Conservation (phyloP, 768 basidiomycete species). For the Pleurotus citrinopileatus region DNA sequence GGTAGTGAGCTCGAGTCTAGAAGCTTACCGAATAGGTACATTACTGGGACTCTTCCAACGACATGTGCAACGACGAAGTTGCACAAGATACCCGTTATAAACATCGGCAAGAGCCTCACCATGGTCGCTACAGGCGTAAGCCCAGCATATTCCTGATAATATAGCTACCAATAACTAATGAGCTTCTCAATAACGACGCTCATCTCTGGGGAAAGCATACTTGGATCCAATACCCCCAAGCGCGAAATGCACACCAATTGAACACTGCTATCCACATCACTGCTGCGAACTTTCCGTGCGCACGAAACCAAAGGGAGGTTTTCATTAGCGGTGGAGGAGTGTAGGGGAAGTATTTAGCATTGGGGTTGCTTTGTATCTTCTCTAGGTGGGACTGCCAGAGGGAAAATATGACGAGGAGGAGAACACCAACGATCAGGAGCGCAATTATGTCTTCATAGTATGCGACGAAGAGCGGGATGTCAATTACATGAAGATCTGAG, state of each 20-base stretch:
- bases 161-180: too few species aligned
- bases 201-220: conserved; percentile 11
- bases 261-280: conserved; percentile 63
- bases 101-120: conserved; percentile 56
- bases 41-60: conserved; percentile 40
- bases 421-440: conserved; percentile 58
- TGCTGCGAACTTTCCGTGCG: conserved; percentile 56
- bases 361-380: conserved; percentile 22
- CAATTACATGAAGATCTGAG: conserved; percentile 1
- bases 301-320: conserved; percentile 57
- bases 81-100: conserved; percentile 45
- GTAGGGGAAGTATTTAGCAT: conserved; percentile 18
- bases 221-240: conserved; percentile 42
- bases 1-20: too few species aligned
- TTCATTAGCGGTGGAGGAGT: conserved; percentile 66
- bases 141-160: conserved; percentile 50
- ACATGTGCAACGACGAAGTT: conserved; percentile 52
- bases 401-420: conserved; percentile 55
- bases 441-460: conserved; percentile 71
- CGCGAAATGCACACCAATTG: conserved; percentile 58
- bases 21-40: conserved; percentile 42
- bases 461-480: too few species aligned
- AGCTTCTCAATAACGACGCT: too few species aligned
- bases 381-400: conserved; percentile 68
- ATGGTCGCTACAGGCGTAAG: conserved; percentile 49